Conservation (phyloP, 1,284 basidiomycete species). For the Puccinia sorghi region DNA sequence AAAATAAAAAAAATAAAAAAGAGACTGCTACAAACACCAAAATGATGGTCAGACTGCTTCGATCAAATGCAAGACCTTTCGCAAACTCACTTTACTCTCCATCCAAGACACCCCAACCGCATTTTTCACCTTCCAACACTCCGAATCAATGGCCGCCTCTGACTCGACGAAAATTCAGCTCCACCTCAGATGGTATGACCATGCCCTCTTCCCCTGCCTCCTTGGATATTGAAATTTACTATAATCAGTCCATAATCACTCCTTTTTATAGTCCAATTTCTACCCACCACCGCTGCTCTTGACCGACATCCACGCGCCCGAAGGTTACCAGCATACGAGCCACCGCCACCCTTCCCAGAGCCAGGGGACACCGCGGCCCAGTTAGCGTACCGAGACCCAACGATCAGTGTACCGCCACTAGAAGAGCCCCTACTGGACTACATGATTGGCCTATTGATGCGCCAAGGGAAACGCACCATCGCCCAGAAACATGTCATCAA, state of each 20-base stretch:
- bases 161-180: conserved; percentile 13
- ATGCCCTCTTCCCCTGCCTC: too few relatives aligned
- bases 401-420: conserved; percentile 38
- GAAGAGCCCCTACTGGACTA: conserved; percentile 40
- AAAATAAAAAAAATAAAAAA: neutral
- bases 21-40: neutral
- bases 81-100: too few relatives aligned
- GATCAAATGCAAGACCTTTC: too few relatives aligned
- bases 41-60: neutral
- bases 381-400: conserved; percentile 39
- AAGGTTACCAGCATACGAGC: conserved; percentile 34
- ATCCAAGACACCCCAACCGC: too few relatives aligned
- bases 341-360: conserved; percentile 44
- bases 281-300: neutral
- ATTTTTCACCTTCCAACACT: too few relatives aligned
- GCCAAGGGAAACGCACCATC: conserved; percentile 43
- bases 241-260: too few relatives aligned
- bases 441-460: conserved; percentile 37
- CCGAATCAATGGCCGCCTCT: neutral
- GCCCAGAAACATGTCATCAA: conserved; percentile 42
- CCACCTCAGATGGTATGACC: conserved; percentile 22
- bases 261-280: conserved; percentile 21
- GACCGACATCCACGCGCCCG: conserved; percentile 46
- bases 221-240: too few relatives aligned
- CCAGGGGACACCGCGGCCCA: conserved; percentile 10